Evolutionary conservation across 192 early-diverging fungal species (phyloP).

Genomic region (Chytriomyces hyalinus): DNA sequence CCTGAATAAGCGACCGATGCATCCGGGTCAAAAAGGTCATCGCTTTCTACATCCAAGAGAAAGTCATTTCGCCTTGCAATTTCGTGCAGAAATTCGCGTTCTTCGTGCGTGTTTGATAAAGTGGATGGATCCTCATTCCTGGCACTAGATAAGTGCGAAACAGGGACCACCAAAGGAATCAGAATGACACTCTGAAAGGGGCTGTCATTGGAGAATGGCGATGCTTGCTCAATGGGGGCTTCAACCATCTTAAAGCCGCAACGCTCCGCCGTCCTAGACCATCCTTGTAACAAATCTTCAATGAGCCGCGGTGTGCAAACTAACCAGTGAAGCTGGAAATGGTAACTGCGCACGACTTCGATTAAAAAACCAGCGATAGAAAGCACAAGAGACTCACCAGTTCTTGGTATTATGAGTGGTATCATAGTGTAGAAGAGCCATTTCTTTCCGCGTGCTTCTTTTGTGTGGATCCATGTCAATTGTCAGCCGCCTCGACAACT

Average conservation of each 20-base stretch:
- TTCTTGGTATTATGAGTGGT: slow-evolving; percentile 83
- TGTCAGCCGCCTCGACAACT: slow-evolving; percentile 68
- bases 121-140: slow-evolving; percentile 13
- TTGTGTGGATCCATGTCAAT: slow-evolving; percentile 87
- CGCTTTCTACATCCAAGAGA: slow-evolving; percentile 93
- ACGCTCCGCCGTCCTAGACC: slow-evolving; percentile 81
- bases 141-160: slow-evolving; percentile 44
- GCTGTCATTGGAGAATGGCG: slow-evolving; percentile 72
- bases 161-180: slow-evolving; percentile 36
- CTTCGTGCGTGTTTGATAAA: not conserved
- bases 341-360: slow-evolving; percentile 64
- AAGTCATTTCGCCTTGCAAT: slow-evolving; percentile 86
- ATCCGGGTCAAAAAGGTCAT: slow-evolving; percentile 67
- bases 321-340: slow-evolving; percentile 94
- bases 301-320: slow-evolving; percentile 89
- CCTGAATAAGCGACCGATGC: slow-evolving; percentile 63
- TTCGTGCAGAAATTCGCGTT: slow-evolving; percentile 74
- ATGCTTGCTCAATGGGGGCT: slow-evolving; percentile 76
- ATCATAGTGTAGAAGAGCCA: slow-evolving; percentile 88
- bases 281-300: slow-evolving; percentile 81
- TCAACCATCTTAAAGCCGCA: slow-evolving; percentile 90
- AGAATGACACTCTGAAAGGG: slow-evolving; percentile 83
- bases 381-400: slow-evolving; percentile 38
- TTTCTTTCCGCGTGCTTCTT: slow-evolving; percentile 77
- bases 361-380: not conserved